Percentiles rank a stretch among this genome's conserved stretches.
Evolutionary conservation across 257 asterid genomes (phyloP).

Genomic region (Voacanga thouarsii): DNA sequence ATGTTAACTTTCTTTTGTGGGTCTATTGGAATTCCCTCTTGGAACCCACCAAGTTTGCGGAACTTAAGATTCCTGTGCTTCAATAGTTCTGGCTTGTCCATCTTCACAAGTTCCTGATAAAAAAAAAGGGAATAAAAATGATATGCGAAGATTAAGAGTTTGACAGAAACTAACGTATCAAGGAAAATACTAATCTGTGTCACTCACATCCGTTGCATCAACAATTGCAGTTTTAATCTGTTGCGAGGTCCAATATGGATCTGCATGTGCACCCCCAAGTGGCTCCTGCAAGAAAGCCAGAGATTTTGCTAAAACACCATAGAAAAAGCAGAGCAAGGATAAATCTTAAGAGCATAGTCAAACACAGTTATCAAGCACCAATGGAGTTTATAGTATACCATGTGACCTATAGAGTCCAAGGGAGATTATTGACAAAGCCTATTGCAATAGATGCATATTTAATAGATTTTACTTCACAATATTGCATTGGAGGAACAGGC

Average conservation of each 20-base stretch:
- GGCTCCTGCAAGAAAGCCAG: conserved; percentile 65
- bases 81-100: conserved; percentile 64
- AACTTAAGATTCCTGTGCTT: conserved; percentile 69
- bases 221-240: conserved; percentile 80
- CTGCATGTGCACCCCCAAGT: conserved; percentile 97
- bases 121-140: neutral
- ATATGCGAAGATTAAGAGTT: conserved; percentile 16
- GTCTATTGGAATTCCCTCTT: conserved; percentile 66
- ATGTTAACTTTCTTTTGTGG: conserved; percentile 57
- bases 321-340: neutral
- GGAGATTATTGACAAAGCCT: neutral
- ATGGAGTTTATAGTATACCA: neutral
- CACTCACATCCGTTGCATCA: conserved; percentile 86
- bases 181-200: conserved; percentile 15
- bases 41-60: conserved; percentile 67
- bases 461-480: neutral
- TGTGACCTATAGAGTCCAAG: neutral
- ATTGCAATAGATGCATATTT: neutral
- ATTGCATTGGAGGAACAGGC: neutral
- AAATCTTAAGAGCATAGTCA: neutral
- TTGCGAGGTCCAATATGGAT: conserved; percentile 90
- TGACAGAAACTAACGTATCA: conserved; percentile 6
- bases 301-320: neutral
- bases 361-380: neutral
- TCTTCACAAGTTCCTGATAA: conserved; percentile 65